phyloP scores from a whole-genome alignment of 345 rosid species.

The Populus alba region DNA sequence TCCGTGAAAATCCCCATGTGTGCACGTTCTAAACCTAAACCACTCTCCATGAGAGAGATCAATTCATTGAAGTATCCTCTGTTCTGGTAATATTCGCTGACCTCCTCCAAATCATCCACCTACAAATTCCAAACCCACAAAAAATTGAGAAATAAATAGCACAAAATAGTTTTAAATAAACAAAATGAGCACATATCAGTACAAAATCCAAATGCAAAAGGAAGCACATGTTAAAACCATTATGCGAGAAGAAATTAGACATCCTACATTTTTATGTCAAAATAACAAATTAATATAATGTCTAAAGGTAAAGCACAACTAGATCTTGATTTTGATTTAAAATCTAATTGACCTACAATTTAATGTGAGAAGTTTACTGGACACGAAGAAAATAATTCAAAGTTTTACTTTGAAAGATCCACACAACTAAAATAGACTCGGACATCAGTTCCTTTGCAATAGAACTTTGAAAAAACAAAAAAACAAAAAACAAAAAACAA shows the following conservation, averaged over 20 bases:
- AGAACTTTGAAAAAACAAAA: background rate
- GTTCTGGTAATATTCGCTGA: conserved; percentile 94
- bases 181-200: background rate
- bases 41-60: conserved; percentile 99
- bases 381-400: background rate
- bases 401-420: background rate
- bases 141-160: background rate
- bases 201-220: too few relatives aligned
- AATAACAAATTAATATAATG: background rate
- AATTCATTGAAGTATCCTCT: conserved; percentile 94
- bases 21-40: conserved; percentile 93
- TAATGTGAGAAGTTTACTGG: background rate
- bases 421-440: background rate
- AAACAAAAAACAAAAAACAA: background rate
- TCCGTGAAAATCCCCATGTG: conserved; percentile 99
- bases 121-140: conserved; percentile 22
- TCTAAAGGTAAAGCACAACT: background rate
- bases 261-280: background rate
- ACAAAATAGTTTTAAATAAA: background rate
- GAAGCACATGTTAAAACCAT: background rate
- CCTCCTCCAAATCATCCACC: conserved; percentile 99
- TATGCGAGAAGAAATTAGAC: background rate
- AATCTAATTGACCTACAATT: background rate
- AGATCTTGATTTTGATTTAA: background rate
- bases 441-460: background rate